These are phyloP conservation scores for Botrytis porri DNA, from an alignment of 2,329 filamentous ascomycete genomes.

Conservation along the genomic window DNA sequence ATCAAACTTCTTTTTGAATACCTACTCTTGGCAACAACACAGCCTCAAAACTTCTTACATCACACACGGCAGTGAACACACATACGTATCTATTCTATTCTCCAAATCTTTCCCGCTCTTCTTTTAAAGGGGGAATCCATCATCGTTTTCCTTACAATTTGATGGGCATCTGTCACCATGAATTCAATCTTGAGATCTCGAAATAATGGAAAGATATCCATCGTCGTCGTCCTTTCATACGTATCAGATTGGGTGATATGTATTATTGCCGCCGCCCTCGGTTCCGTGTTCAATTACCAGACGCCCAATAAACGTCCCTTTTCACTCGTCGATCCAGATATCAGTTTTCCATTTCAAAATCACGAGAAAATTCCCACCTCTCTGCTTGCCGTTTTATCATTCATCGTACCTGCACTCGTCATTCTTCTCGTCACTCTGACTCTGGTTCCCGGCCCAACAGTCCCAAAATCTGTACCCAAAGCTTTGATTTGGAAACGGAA, in stretches of 20 bases:
- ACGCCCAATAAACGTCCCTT: constrained; percentile 69
- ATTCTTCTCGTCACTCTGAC: constrained; percentile 66
- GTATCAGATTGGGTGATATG: constrained; percentile 18
- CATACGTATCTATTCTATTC: background rate
- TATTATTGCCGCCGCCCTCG: constrained; percentile 10
- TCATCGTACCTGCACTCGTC: constrained; percentile 63
- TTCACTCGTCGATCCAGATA: constrained; percentile 68
- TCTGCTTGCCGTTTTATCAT: constrained; percentile 61
- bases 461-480: constrained; percentile 59
- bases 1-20: background rate
- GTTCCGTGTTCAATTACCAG: constrained; percentile 12
- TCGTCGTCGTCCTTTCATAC: constrained; percentile 14
- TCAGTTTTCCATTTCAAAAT: constrained; percentile 69
- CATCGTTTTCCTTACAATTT: background rate
- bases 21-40: background rate
- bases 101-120: background rate
- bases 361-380: constrained; percentile 69
- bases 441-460: constrained; percentile 70
- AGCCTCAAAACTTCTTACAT: constrained; percentile 6
- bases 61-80: background rate
- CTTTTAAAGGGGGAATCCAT: background rate
- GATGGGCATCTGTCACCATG: constrained; percentile 4
- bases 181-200: constrained; percentile 11
- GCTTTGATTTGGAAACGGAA: constrained; percentile 73
- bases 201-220: constrained; percentile 13